Evolutionary conservation across 2,329 filamentous ascomycete species (phyloP), one percentile per base, ranked within the genome.

Genomic region (Pseudofabraea citricarpa): DNA sequence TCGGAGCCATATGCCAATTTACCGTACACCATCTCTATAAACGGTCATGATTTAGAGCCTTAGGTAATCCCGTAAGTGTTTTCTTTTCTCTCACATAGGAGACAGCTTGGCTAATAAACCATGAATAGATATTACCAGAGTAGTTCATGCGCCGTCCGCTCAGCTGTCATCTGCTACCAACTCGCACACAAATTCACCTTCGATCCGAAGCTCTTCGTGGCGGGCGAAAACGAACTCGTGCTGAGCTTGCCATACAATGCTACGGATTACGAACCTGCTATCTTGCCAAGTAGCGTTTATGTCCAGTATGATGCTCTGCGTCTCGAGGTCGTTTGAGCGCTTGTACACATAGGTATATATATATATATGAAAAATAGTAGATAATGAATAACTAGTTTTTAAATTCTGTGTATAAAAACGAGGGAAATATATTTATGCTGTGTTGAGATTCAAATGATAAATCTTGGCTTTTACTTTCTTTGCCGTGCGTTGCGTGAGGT

Each of bases 231-330:
- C 48, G 65, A 70, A 52, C 61, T 84, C 23, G 64, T 79, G 0
- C 57, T 84, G 35, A 77, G 75, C 49, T 52, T 84, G 45, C 80
- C 81, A 9, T 74, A 67, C 36, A 77, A 80, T 37, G 79, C 71
- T 1, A 82, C 75, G 4, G 69, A 81, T 51, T 72, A 73, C 13
- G 77, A 83, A 61, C 72, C 71, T 22, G 79, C 80, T 0, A 40
- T 82, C 7, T 51, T 83, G 44, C 70, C 78, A 0, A 62, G 63
- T 33, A 71, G 69, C 1, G 66, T 79, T 0, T 84, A 84, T 58
- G 72, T 84, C 5, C 79, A 84, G 64, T 84, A 85, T 50, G 80
- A 84, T 62, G 79, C 81, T 2, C 53, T 84, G 56, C 67, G 79
- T 40, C 53, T 84, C 36, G 80, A 84, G 55, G 56, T 83, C 20